These are phyloP conservation scores for Hanseniaspora lachancei DNA, from an alignment of 805 yeast genomes.

Conservation along the genomic window DNA sequence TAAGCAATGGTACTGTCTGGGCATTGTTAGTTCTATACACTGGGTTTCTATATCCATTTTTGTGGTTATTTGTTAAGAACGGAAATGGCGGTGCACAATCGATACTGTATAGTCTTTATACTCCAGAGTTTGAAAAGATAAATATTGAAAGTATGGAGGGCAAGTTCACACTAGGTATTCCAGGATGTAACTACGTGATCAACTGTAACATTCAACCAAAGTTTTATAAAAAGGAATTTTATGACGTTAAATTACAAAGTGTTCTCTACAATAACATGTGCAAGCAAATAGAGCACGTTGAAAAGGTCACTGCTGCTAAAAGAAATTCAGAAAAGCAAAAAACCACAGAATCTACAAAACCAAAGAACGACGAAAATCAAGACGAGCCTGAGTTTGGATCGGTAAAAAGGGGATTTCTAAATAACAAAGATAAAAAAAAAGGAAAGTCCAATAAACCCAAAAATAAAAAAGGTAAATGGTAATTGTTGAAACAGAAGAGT, in stretches of 20 bases:
- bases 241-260: slow-evolving; percentile 48
- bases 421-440: neutral
- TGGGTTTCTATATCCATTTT: slow-evolving; percentile 59
- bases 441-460: neutral
- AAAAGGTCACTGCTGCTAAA: slow-evolving; percentile 57
- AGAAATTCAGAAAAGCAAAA: slow-evolving; percentile 35
- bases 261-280: slow-evolving; percentile 50
- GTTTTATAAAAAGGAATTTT: slow-evolving; percentile 50
- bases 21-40: slow-evolving; percentile 47
- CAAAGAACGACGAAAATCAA: neutral
- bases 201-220: slow-evolving; percentile 25
- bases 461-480: neutral
- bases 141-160: slow-evolving; percentile 44
- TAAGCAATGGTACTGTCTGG: slow-evolving; percentile 60
- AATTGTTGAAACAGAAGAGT: neutral
- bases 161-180: slow-evolving; percentile 27
- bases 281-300: slow-evolving; percentile 43
- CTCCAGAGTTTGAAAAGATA: slow-evolving; percentile 52
- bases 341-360: neutral
- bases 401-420: neutral
- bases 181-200: slow-evolving; percentile 46
- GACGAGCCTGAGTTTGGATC: neutral
- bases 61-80: slow-evolving; percentile 71
- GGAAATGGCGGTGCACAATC: slow-evolving; percentile 72
- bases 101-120: slow-evolving; percentile 49